Evolutionary conservation across 2,329 filamentous ascomycete genomes (phyloP), one percentile per base, ranked within the genome.

Genomic region (Cercospora zeina): DNA sequence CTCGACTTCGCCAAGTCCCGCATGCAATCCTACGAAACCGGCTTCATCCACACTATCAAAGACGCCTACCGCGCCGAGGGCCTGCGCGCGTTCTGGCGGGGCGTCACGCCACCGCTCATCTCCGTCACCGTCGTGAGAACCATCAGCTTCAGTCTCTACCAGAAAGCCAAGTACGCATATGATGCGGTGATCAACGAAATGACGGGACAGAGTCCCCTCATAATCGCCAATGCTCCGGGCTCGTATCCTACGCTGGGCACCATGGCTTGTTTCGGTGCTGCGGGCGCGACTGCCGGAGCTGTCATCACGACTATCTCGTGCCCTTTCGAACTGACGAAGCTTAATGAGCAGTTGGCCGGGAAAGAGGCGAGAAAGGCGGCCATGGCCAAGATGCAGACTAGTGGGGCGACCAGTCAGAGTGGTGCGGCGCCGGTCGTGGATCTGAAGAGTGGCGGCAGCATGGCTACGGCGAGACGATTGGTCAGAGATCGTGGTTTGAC

Each of bases 1-100:
- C 85, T 96, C 69, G 91, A 96, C 76, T 93, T 91, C 71, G 88
- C 93, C 74, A 96, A 96, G 81, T 93, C 89, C 60, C 89, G 91
- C 72, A 91, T 95, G 86, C 91, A 96, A 80, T 76, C 74, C 54
- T 93, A 95, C 77, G 86, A 89, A 30, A 73, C 69, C 8, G 68
- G 64, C 2, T 75, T 76, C 58, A 66, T 93, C 89, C 77, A 82
- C 84, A 68, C 90, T 84, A 68, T 91, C 90, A 76, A 77, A 84
- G 72, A 89, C 68, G 93, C 90, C 9, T 95, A 95, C 77, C 82
- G 72, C 47, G 78, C 75, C 3, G 80, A 82, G 64, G 80, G 80
- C n/a, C 70, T 81, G 49, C 74, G 78, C 59, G 79, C 78, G 30
- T 82, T 82, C 68, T 82, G 78, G 77, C 75, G 80, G 62, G 80